Percentiles rank a stretch among this genome's conserved stretches.
Conservation (phyloP, 169 alveolate genomes). For the Miamiensis avidus region DNA sequence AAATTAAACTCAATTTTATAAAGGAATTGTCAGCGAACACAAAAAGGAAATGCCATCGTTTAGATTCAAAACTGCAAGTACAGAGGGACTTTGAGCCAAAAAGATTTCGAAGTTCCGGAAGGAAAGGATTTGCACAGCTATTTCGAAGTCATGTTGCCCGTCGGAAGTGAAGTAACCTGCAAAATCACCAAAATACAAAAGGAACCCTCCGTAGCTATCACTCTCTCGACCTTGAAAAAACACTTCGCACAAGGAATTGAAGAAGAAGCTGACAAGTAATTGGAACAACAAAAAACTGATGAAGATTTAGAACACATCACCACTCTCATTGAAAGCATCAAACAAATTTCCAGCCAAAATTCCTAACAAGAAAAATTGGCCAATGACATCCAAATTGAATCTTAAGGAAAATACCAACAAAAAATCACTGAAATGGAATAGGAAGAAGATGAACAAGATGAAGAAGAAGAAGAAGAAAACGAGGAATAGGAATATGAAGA, state of each 20-base stretch:
- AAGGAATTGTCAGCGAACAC: neutral
- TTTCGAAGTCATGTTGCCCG: constrained; percentile 13
- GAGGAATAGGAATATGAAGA: constrained; percentile 16
- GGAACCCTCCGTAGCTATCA: constrained; percentile 13
- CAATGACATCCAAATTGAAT: neutral
- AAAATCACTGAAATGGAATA: neutral
- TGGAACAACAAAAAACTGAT: constrained; percentile 1
- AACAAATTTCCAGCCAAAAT: neutral
- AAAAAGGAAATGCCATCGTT: neutral
- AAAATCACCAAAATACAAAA: constrained; percentile 4
- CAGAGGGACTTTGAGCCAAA: too few relatives aligned
- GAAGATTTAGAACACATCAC: neutral
- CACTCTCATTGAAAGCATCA: neutral
- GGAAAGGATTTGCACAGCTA: neutral
- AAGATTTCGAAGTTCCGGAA: neutral
- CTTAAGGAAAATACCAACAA: neutral
- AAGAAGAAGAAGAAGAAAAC: neutral
- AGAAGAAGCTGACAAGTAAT: constrained; percentile 1
- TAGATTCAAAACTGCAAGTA: neutral
- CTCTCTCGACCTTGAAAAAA: neutral
- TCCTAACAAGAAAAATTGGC: neutral
- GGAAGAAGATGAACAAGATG: constrained; percentile 12
- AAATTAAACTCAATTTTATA: neutral
- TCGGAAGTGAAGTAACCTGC: neutral
- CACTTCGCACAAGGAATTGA: neutral